phyloP scores from a whole-genome alignment of 805 yeast species.

The Candida caryicola region DNA sequence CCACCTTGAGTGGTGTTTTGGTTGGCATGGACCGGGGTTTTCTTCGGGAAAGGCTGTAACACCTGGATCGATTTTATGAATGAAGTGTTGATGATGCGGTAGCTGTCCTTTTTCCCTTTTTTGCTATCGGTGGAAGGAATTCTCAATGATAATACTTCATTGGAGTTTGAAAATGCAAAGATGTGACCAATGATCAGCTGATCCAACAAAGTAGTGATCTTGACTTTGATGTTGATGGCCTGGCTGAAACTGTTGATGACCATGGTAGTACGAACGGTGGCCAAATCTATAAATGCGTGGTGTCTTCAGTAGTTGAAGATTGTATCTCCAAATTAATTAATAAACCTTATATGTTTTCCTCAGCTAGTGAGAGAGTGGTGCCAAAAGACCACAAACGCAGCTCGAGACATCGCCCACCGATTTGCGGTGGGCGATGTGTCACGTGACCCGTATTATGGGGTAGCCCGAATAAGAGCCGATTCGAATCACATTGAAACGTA shows the following conservation, averaged over 20 bases:
- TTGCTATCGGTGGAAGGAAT: slow-evolving; percentile 16
- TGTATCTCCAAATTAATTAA: no score
- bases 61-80: slow-evolving; percentile 55
- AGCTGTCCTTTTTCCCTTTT: slow-evolving; percentile 20
- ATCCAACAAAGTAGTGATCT: slow-evolving; percentile 58
- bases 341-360: no score
- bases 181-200: slow-evolving; percentile 58
- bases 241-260: slow-evolving; percentile 16
- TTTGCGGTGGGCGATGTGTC: no score
- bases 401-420: no score
- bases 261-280: slow-evolving; percentile 3
- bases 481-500: no score
- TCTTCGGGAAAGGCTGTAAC: slow-evolving; percentile 28
- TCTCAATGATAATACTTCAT: slow-evolving; percentile 41
- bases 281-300: no score
- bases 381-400: no score
- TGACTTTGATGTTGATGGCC: slow-evolving; percentile 42
- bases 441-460: no score
- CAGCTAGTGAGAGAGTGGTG: no score
- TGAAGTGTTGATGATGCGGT: slow-evolving; percentile 53
- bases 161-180: slow-evolving; percentile 55
- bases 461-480: no score
- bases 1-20: not conserved
- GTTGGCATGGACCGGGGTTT: slow-evolving; percentile 12
- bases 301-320: no score